phyloP scores from a whole-genome alignment of 148 eudicot genomes.

The Hydrangea macrophylla region DNA sequence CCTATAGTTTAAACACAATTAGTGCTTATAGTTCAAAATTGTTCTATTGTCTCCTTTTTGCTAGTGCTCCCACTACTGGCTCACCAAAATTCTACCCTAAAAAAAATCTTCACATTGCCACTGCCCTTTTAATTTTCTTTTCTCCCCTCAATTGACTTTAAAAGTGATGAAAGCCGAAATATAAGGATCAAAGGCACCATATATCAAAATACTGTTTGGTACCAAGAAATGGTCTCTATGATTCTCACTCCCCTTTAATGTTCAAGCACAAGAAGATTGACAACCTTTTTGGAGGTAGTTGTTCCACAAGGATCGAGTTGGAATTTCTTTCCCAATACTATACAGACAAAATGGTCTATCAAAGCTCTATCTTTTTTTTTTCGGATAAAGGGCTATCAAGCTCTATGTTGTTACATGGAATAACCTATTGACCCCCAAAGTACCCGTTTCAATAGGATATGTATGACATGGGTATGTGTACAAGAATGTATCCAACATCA shows the following conservation, averaged over 20 bases:
- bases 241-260: neutral
- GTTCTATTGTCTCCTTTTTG: slow-evolving; percentile 10
- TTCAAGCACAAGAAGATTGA: neutral
- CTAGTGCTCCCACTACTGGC: slow-evolving; percentile 15
- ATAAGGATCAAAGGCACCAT: slow-evolving; percentile 18
- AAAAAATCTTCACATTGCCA: slow-evolving; percentile 6
- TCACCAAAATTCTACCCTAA: slow-evolving; percentile 16
- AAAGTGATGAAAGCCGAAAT: slow-evolving; percentile 15
- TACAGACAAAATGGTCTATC: no score
- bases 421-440: no score
- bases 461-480: no score
- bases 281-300: neutral
- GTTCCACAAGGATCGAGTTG: no score
- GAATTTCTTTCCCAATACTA: no score
- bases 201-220: slow-evolving; percentile 11
- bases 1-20: slow-evolving; percentile 8
- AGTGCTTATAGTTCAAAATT: slow-evolving; percentile 1
- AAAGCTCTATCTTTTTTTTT: no score
- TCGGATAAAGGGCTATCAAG: no score
- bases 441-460: no score
- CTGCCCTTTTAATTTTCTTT: slow-evolving; percentile 11
- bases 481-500: no score
- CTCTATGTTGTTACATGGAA: no score
- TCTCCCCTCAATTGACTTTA: slow-evolving; percentile 2
- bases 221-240: neutral